Base-by-base conservation (phyloP, 2,329 filamentous ascomycete species). In the Colletotrichum zoysiae region DNA sequence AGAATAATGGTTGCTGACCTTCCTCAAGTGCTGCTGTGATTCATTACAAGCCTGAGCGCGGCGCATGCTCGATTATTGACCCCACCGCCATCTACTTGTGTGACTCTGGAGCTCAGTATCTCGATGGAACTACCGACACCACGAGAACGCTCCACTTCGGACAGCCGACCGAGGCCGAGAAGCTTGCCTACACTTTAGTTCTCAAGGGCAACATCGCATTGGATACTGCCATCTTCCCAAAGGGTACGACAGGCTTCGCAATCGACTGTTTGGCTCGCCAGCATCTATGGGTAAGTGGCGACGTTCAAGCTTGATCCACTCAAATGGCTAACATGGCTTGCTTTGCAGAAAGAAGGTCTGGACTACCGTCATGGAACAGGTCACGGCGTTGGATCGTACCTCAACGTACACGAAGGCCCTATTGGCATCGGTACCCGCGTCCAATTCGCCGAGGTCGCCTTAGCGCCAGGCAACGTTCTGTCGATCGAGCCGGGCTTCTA, bases 401-500 rank as follows among this genome's bases (percentile, higher is more conserved):
- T 99, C 78, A 99, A 99, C 76, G 96, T 99, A 0, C 96, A 99
- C 79, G 96, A 99, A 83, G 96, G 96, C 0, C 96, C 96, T 1
- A 97, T 99, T 73, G 96, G 96, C 26, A 97, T 99, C 73, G 96
- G 96, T 38, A 98, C 95, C 12, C 89, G 96, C 56, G 90, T 97
- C 50, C 93, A 97, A 77, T 98, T 95, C 79, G 92, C 94, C 0
- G 96, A 99, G 79, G 95, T 98, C 7, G 88, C 96, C 0, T 87
- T 99, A 40, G 90, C 94, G 0, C 87, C 94, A n/a, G 96, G 96
- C 56, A 98, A 99, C 77, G 95, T 99, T 51, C 90, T 98, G 65
- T 98, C 95, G 1, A 95, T 98, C 78, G 95, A 99, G 82, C 96
- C 96, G 1, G 96, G 96, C 40, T 99, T 95, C 84, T 99, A 99